phyloP scores from a whole-genome alignment of 108 stramenopile species.

The Cylindrotheca fusiformis region DNA sequence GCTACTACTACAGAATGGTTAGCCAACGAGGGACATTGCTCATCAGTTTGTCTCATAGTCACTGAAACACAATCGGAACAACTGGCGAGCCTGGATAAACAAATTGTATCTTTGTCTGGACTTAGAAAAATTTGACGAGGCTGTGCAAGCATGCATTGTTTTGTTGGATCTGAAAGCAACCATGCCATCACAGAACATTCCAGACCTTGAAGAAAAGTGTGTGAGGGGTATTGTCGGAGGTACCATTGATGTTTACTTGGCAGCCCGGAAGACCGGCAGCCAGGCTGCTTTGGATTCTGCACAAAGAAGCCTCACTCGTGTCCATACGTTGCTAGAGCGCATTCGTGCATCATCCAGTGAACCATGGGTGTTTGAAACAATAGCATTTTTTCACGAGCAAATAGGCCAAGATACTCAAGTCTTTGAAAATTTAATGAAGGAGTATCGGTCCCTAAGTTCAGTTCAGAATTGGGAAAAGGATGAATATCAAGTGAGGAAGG shows the following conservation, averaged over 20 bases:
- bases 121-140: conserved; percentile 82
- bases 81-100: conserved; percentile 86
- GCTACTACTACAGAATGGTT: too few species aligned
- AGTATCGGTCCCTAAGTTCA: conserved; percentile 63
- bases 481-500: conserved; percentile 39
- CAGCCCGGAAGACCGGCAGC: conserved; percentile 19
- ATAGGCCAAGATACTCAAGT: conserved; percentile 52
- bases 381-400: conserved; percentile 58
- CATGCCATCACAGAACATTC: conserved; percentile 50
- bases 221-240: conserved; percentile 75
- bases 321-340: conserved; percentile 58
- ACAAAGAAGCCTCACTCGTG: conserved; percentile 57
- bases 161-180: conserved; percentile 57
- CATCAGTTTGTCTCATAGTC: too few species aligned
- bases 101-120: conserved; percentile 85
- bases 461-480: conserved; percentile 72
- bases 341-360: conserved; percentile 42
- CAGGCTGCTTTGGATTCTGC: conserved; percentile 48
- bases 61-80: conserved; percentile 68
- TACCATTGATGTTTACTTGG: conserved; percentile 33
- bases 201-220: conserved; percentile 70
- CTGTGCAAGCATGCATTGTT: conserved; percentile 73
- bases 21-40: conserved; percentile 3
- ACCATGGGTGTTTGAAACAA: conserved; percentile 75
- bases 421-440: conserved; percentile 80